A percentile compares a stretch with the other conserved stretches of the same genome.
Evolutionary conservation across 768 basidiomycete species (phyloP).

Genomic region (Russula olivacea): DNA sequence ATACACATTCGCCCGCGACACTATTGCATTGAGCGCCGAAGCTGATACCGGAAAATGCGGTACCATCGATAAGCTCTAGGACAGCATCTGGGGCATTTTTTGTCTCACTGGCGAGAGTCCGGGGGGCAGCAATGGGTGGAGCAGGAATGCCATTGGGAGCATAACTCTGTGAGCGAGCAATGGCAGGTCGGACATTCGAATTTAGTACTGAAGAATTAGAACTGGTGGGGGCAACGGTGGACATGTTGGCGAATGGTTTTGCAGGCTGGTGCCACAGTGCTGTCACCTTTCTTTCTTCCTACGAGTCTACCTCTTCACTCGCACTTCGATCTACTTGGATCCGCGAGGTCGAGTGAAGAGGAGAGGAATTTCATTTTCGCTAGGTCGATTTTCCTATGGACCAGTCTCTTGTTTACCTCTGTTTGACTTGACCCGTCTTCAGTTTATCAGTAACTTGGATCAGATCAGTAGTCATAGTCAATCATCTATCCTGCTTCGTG

Average conservation of each 20-base stretch:
- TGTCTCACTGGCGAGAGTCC: conserved; percentile 24
- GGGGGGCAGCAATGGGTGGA: conserved; percentile 34
- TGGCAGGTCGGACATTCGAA: conserved; percentile 34
- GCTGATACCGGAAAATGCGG: conserved; percentile 80
- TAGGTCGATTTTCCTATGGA: neutral
- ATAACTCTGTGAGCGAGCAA: conserved; percentile 43
- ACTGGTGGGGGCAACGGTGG: conserved; percentile 1
- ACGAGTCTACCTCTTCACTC: conserved; percentile 22
- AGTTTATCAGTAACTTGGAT: no score
- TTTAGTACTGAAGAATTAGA: neutral
- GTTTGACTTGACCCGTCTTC: neutral
- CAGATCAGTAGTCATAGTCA: no score
- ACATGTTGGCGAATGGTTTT: conserved; percentile 5
- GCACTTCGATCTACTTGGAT: neutral
- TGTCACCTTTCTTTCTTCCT: neutral
- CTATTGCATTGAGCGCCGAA: conserved; percentile 92
- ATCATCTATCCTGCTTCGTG: no score
- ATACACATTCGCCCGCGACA: conserved; percentile 96
- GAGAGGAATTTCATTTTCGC: conserved; percentile 6
- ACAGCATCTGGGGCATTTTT: conserved; percentile 49
- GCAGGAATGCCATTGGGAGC: conserved; percentile 34
- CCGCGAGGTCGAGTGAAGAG: conserved; percentile 20
- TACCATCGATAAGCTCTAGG: conserved; percentile 86
- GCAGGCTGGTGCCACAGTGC: neutral
- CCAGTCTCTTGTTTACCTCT: conserved; percentile 1